Evolutionary conservation across 345 rosid genomes (phyloP).

Genomic region (Draba incana): DNA sequence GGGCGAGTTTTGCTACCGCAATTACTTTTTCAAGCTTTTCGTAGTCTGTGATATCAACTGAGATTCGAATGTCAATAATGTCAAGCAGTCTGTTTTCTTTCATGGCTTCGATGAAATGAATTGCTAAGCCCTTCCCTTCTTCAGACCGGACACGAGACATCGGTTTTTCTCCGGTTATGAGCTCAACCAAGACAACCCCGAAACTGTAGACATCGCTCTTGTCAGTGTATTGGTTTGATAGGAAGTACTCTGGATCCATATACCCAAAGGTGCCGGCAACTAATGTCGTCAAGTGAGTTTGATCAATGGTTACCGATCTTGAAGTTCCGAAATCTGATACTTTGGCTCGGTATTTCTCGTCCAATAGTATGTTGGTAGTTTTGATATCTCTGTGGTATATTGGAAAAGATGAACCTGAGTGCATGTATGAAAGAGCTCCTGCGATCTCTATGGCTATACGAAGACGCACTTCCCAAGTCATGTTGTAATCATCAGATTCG

Average conservation of each 20-base stretch:
- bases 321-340: slow-evolving; percentile 58
- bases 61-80: slow-evolving; percentile 35
- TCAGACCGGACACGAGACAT: slow-evolving; percentile 19
- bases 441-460: slow-evolving; percentile 44
- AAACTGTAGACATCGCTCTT: slow-evolving; percentile 60
- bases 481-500: background rate
- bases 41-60: too few relatives aligned
- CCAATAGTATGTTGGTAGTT: slow-evolving; percentile 44
- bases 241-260: slow-evolving; percentile 39
- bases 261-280: slow-evolving; percentile 38
- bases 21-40: too few relatives aligned
- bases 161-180: slow-evolving; percentile 53
- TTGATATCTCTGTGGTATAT: slow-evolving; percentile 52
- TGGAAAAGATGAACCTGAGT: slow-evolving; percentile 42
- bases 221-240: slow-evolving; percentile 27
- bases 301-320: slow-evolving; percentile 45
- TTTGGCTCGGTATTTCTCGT: slow-evolving; percentile 40
- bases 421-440: slow-evolving; percentile 43
- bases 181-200: slow-evolving; percentile 77
- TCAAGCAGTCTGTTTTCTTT: slow-evolving; percentile 32
- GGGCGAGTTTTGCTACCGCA: slow-evolving; percentile 41
- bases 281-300: slow-evolving; percentile 29
- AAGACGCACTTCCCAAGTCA: slow-evolving; percentile 50
- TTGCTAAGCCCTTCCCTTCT: slow-evolving; percentile 34
- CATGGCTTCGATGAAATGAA: slow-evolving; percentile 35